These are phyloP conservation scores for Talaromyces funiculosus DNA, from an alignment of 2,329 filamentous ascomycete genomes.

Conservation along the genomic window DNA sequence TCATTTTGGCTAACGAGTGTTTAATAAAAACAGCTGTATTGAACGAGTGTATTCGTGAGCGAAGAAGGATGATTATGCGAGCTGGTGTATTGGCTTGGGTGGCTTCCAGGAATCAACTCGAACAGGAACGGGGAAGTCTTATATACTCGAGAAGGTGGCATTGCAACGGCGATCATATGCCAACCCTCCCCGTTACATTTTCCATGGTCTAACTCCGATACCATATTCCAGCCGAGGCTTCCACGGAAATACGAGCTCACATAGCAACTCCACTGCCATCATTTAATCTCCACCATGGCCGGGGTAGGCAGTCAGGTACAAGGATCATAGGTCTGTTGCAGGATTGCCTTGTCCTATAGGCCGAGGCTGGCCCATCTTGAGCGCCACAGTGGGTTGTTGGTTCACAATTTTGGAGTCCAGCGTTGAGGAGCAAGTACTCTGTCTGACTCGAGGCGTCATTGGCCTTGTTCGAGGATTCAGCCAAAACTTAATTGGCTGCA, in stretches of 20 bases:
- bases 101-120: neutral
- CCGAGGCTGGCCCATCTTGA: neutral
- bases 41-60: slow-evolving; percentile 10
- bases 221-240: slow-evolving; percentile 5
- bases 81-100: neutral
- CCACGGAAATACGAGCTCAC: neutral
- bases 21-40: slow-evolving; percentile 7
- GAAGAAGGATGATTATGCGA: neutral
- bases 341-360: neutral
- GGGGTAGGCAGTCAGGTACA: slow-evolving; percentile 2
- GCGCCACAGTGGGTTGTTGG: neutral
- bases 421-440: neutral
- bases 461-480: neutral
- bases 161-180: slow-evolving; percentile 6
- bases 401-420: neutral
- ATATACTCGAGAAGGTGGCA: slow-evolving; percentile 2
- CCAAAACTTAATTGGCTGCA: neutral
- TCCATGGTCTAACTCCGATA: neutral
- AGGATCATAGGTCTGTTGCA: neutral
- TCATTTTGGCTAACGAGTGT: slow-evolving; percentile 17
- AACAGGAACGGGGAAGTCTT: neutral
- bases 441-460: neutral
- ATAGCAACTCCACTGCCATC: neutral
- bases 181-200: slow-evolving; percentile 1
- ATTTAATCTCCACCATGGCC: neutral